Evolutionary conservation across 2,329 filamentous ascomycete species (phyloP).

Genomic region (Thelonectria blattea): DNA sequence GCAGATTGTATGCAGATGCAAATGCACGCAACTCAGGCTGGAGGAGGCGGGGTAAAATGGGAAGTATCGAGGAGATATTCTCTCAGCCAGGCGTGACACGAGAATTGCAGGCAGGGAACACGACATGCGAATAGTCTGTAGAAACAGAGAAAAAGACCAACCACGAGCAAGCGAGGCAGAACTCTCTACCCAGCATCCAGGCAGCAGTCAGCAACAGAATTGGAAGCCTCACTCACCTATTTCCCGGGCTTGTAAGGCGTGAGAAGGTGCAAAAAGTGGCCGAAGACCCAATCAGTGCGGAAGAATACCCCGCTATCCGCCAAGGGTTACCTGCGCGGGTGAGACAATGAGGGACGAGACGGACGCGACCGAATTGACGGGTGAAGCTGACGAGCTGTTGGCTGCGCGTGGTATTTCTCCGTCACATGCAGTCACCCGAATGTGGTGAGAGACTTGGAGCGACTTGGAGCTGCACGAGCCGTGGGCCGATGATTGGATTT

Average conservation of each 20-base stretch:
- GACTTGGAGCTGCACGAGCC: slow-evolving; percentile 3
- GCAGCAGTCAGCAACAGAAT: slow-evolving; percentile 33
- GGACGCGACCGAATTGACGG: too few species aligned
- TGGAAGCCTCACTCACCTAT: slow-evolving; percentile 35
- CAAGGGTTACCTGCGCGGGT: background rate
- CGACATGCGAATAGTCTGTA: slow-evolving; percentile 7
- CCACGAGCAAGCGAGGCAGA: slow-evolving; percentile 16
- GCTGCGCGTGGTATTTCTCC: background rate
- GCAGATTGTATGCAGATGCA: background rate
- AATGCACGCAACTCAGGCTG: background rate
- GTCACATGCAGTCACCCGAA: slow-evolving; percentile 4
- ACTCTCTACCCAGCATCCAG: slow-evolving; percentile 22
- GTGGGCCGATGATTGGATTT: background rate
- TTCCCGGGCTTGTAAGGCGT: slow-evolving; percentile 32
- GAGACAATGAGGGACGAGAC: background rate
- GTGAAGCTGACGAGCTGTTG: background rate
- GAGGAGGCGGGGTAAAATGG: slow-evolving; percentile 21
- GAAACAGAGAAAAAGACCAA: slow-evolving; percentile 4
- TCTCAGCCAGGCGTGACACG: slow-evolving; percentile 13
- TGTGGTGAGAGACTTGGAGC: background rate
- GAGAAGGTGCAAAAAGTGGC: slow-evolving; percentile 31
- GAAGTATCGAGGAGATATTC: slow-evolving; percentile 9
- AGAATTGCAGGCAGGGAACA: slow-evolving; percentile 12
- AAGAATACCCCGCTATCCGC: slow-evolving; percentile 35
- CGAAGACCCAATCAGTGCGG: slow-evolving; percentile 30